Percentiles rank a stretch among this genome's conserved stretches.
Conservation (phyloP, 495 filamentous ascomycete genomes). For the Cercophora newfieldiana region DNA sequence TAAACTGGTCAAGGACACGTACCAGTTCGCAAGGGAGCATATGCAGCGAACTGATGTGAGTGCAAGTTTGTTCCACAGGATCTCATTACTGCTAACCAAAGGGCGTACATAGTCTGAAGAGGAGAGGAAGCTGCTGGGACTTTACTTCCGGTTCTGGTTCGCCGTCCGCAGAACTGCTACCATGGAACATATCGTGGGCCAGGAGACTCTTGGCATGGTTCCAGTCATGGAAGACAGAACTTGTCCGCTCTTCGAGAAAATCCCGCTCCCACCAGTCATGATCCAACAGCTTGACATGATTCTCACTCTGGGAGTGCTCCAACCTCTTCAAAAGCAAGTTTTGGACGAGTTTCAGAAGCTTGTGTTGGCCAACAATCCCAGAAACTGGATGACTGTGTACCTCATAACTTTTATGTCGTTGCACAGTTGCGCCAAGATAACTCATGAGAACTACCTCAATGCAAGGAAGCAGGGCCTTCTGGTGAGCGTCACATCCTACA, state of each 20-base stretch:
- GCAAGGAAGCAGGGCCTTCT: constrained; percentile 29
- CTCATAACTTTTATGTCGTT: constrained; percentile 41
- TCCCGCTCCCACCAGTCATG: constrained; percentile 44
- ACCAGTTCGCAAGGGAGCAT: constrained; percentile 19
- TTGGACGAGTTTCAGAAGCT: constrained; percentile 40
- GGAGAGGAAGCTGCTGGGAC: constrained; percentile 30
- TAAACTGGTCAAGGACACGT: constrained; percentile 24
- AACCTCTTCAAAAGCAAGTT: constrained; percentile 37
- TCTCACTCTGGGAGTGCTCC: constrained; percentile 31
- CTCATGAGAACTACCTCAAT: constrained; percentile 37
- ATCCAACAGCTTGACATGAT: constrained; percentile 43
- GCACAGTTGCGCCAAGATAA: constrained; percentile 38
- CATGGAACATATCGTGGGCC: constrained; percentile 35
- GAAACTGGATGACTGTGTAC: constrained; percentile 41
- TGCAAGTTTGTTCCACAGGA: background rate
- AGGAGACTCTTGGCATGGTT: constrained; percentile 37
- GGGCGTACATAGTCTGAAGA: constrained; percentile 21
- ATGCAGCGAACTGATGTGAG: constrained; percentile 17
- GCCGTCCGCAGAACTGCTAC: constrained; percentile 39
- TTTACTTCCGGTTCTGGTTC: constrained; percentile 39
- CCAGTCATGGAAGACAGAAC: constrained; percentile 29
- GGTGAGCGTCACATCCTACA: background rate
- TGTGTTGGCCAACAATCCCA: constrained; percentile 30
- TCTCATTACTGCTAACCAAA: background rate
- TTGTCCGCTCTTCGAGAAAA: constrained; percentile 35